These are phyloP conservation scores for Pezicula carpinea DNA, from an alignment of 2,329 filamentous ascomycete species.

Conservation along the genomic window DNA sequence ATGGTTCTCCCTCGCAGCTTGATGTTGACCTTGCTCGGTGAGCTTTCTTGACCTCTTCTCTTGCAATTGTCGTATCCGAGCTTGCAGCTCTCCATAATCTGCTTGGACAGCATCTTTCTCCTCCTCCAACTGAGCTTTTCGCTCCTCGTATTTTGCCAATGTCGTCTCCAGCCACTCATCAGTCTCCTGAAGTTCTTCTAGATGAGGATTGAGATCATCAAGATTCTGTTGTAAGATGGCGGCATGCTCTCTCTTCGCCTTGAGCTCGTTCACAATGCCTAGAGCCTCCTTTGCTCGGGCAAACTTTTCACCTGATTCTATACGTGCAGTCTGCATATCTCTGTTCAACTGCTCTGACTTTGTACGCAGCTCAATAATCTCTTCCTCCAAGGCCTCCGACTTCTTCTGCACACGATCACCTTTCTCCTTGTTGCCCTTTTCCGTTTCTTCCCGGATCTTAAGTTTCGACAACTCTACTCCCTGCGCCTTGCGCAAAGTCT, in stretches of 20 bases:
- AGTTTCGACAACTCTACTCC: slow-evolving; percentile 68
- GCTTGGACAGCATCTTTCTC: slow-evolving; percentile 59
- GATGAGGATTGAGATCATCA: slow-evolving; percentile 62
- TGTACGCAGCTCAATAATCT: slow-evolving; percentile 58
- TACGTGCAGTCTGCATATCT: slow-evolving; percentile 57
- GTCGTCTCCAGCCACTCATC: slow-evolving; percentile 71
- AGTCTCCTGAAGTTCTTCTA: slow-evolving; percentile 73
- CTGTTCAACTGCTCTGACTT: slow-evolving; percentile 53
- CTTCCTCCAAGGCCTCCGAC: slow-evolving; percentile 57
- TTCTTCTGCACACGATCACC: slow-evolving; percentile 68
- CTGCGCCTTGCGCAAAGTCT: slow-evolving; percentile 76
- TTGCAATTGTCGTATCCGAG: slow-evolving; percentile 40
- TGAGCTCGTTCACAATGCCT: slow-evolving; percentile 68
- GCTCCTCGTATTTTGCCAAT: slow-evolving; percentile 73
- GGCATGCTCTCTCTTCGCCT: slow-evolving; percentile 71
- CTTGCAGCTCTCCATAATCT: slow-evolving; percentile 62
- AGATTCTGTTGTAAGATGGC: slow-evolving; percentile 66
- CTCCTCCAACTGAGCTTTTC: slow-evolving; percentile 59
- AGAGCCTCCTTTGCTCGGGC: slow-evolving; percentile 70
- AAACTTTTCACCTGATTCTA: slow-evolving; percentile 57
- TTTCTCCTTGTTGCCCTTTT: slow-evolving; percentile 80
- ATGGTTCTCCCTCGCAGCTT: slow-evolving; percentile 83
- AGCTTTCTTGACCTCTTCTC: slow-evolving; percentile 47
- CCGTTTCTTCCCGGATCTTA: slow-evolving; percentile 70
- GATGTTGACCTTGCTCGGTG: slow-evolving; percentile 68